These are phyloP conservation scores for Plasmodium gaboni DNA, from an alignment of 169 alveolate species.

Conservation along the genomic window DNA sequence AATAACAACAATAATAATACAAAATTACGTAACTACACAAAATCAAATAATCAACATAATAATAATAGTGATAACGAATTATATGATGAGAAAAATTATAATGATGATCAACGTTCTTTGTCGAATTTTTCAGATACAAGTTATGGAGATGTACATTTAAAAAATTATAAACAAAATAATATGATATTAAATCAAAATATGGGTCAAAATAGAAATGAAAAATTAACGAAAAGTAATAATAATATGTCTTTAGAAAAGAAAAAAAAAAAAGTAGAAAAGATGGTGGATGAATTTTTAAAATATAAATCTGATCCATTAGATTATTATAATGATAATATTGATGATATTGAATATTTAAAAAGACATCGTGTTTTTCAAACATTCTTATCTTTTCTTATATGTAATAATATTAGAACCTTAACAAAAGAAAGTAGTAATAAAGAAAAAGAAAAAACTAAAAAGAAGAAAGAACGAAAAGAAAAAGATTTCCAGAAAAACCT, in stretches of 20 bases:
- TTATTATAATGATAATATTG: constrained; percentile 71
- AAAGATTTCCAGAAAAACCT: constrained; percentile 80
- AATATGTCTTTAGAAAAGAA: neutral
- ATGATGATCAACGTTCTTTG: neutral
- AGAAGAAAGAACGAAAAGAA: constrained; percentile 68
- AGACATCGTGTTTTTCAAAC: constrained; percentile 77
- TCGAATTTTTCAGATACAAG: constrained; percentile 7
- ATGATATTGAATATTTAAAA: constrained; percentile 58
- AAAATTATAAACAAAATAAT: constrained; percentile 17
- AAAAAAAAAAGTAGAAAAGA: constrained; percentile 61
- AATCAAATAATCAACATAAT: constrained; percentile 14
- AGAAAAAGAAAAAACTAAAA: constrained; percentile 41
- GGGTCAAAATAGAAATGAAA: constrained; percentile 27
- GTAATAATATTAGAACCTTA: constrained; percentile 84
- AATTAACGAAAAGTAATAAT: constrained; percentile 6
- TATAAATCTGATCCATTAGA: constrained; percentile 40
- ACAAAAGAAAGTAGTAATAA: constrained; percentile 31
- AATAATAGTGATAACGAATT: constrained; percentile 26
- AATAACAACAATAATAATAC: neutral
- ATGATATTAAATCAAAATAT: constrained; percentile 13
- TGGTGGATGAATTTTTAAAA: constrained; percentile 70
- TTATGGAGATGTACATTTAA: constrained; percentile 7
- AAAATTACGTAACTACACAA: constrained; percentile 4
- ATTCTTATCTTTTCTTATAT: constrained; percentile 82
- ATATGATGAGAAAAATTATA: constrained; percentile 12